A percentile compares a stretch with the other conserved stretches of the same genome.
These are phyloP conservation scores for Skeletonema potamos DNA, from an alignment of 108 stramenopile species.

Conservation along the genomic window DNA sequence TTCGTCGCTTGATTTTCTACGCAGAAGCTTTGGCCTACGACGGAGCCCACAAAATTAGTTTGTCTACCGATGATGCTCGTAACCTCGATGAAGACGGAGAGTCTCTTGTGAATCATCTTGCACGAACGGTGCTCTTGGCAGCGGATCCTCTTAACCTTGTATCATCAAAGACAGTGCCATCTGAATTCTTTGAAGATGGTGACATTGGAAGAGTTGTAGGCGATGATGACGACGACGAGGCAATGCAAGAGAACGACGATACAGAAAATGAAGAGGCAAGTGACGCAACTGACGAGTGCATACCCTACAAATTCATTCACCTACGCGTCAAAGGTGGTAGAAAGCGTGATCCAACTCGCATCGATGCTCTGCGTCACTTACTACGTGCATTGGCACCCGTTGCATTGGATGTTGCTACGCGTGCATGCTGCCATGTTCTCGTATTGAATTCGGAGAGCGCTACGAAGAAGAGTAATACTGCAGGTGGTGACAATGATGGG, in stretches of 20 bases:
- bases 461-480: not conserved
- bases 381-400: conserved; percentile 71
- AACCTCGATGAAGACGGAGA: conserved; percentile 17
- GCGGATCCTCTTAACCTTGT: conserved; percentile 32
- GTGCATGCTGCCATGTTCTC: conserved; percentile 42
- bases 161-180: conserved; percentile 27
- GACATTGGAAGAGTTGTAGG: not conserved
- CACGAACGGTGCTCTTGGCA: conserved; percentile 23
- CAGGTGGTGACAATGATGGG: not conserved
- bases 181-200: conserved; percentile 17
- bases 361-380: conserved; percentile 71
- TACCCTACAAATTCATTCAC: conserved; percentile 26
- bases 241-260: conserved; percentile 3
- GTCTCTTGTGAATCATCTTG: conserved; percentile 24
- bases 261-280: conserved; percentile 14
- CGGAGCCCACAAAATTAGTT: not conserved
- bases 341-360: conserved; percentile 33
- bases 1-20: conserved; percentile 26
- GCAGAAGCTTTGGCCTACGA: conserved; percentile 17
- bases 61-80: not conserved
- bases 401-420: conserved; percentile 71
- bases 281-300: not conserved
- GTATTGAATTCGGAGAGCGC: conserved; percentile 5
- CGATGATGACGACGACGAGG: not conserved
- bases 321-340: conserved; percentile 31